Evolutionary conservation across 2,329 filamentous ascomycete genomes (phyloP), one percentile per base, ranked within the genome.

Genomic region (Calcarisporium arbuscula): DNA sequence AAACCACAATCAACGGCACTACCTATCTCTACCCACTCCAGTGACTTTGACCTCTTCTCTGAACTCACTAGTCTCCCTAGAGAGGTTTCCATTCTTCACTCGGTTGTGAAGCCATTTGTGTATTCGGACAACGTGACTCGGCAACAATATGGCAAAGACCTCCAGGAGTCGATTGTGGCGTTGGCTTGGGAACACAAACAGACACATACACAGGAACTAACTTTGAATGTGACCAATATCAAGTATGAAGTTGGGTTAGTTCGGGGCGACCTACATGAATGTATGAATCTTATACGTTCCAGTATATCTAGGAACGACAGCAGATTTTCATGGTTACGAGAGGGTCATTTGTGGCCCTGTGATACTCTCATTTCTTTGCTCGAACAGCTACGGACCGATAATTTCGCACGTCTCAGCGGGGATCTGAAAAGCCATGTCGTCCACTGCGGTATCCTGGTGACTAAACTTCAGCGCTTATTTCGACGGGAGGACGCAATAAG

Each of bases 261-360:
- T 9, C n/a, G n/a, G 14, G 22, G 22, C 10, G 14, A 25, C 10
- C 14, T 25, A 9, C 10, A 25, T 9, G 14, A 25, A 25, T 14
- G 22, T 9, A 9, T 25, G 22, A 25, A 10, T 25, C 22, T 14
- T 14, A 25, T 25, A 10, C 14, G 22, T 9, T 25, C 10, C 14
- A n/a, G 10, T 25, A 14, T 25, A 10, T 9, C 22, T 25, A 14
- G 22, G 22, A 10, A 14, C 15, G 20, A 40, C 3, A 1, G 8
- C 11, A 22, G 38, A 11, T 19, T 26, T 9, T 19, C 3, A 5
- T 40, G 38, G 38, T 32, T 40, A 12, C 8, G 8, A 2, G n/a
- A 26, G 16, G 35, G 57, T 0, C 49, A 58, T 1, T 48, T 74
- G 0, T 72, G 66, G 64, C 73, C 73, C 0, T 77, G 32, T 15